A percentile compares a stretch with the other conserved stretches of the same genome.
Evolutionary conservation across 495 filamentous ascomycete genomes (phyloP).

Genomic region (Penicillium salamii): DNA sequence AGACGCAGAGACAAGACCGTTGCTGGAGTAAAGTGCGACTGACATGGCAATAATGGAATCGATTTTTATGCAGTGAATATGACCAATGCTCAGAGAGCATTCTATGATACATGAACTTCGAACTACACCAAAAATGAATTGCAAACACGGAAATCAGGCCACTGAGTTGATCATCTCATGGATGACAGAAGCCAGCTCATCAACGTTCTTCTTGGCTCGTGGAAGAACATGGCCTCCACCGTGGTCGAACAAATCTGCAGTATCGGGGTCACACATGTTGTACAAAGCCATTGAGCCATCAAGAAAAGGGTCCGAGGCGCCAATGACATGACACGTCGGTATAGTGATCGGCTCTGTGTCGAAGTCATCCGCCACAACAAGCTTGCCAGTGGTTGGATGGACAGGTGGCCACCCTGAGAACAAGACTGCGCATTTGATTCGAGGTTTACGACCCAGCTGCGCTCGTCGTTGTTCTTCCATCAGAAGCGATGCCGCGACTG

Average conservation of each 20-base stretch:
- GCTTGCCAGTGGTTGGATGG: slow-evolving; percentile 39
- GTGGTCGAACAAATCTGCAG: slow-evolving; percentile 53
- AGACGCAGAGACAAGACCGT: slow-evolving; percentile 29
- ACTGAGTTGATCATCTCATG: slow-evolving; percentile 16
- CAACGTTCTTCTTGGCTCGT: slow-evolving; percentile 44
- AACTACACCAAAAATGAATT: background rate
- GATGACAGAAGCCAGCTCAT: slow-evolving; percentile 24
- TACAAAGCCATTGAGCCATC: slow-evolving; percentile 51
- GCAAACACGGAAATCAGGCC: background rate
- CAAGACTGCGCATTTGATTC: slow-evolving; percentile 56
- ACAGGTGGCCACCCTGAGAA: slow-evolving; percentile 54
- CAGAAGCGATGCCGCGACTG: slow-evolving; percentile 53
- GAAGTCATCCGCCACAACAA: slow-evolving; percentile 45
- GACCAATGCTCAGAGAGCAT: too few relatives aligned
- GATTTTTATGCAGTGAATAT: too few relatives aligned
- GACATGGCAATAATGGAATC: too few relatives aligned
- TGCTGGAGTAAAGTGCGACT: slow-evolving; percentile 18
- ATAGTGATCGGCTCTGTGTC: slow-evolving; percentile 44
- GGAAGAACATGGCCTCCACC: slow-evolving; percentile 55
- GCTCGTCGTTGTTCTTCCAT: slow-evolving; percentile 44
- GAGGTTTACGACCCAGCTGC: slow-evolving; percentile 32
- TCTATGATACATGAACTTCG: background rate
- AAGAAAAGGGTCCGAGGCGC: slow-evolving; percentile 54
- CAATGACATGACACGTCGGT: slow-evolving; percentile 57
- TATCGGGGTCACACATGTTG: slow-evolving; percentile 49